Conservation (phyloP, 1,284 basidiomycete species). For the Microbotryum lychnidis-dioicae region DNA sequence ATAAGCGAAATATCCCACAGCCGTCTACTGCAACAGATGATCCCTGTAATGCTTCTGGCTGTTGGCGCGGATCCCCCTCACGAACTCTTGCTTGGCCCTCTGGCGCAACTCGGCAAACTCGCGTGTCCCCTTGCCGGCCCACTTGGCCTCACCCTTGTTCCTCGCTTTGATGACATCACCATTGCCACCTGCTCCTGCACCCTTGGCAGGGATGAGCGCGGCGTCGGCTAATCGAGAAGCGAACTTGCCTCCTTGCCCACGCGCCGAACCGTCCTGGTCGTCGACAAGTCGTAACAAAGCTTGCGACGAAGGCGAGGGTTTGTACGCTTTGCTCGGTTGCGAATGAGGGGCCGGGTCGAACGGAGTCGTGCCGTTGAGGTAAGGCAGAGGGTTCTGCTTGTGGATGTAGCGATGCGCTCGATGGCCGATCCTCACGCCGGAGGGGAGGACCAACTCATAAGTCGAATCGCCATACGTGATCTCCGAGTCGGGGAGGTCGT, state of each 20-base stretch:
- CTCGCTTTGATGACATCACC: slow-evolving; percentile 79
- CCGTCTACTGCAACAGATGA: not conserved
- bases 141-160: slow-evolving; percentile 85
- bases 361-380: slow-evolving; percentile 22
- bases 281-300: slow-evolving; percentile 20
- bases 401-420: slow-evolving; percentile 81
- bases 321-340: slow-evolving; percentile 8
- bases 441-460: slow-evolving; percentile 88
- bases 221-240: slow-evolving; percentile 15
- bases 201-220: slow-evolving; percentile 65
- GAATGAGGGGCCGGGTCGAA: slow-evolving; percentile 27
- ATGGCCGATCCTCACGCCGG: slow-evolving; percentile 85
- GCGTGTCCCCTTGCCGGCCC: slow-evolving; percentile 79
- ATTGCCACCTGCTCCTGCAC: slow-evolving; percentile 72
- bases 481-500: slow-evolving; percentile 18
- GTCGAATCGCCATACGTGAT: slow-evolving; percentile 44
- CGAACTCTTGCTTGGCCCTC: slow-evolving; percentile 10
- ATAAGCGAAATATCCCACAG: not conserved
- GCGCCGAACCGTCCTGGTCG: not conserved
- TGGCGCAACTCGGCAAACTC: slow-evolving; percentile 61
- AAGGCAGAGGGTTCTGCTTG: slow-evolving; percentile 60
- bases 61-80: slow-evolving; percentile 21
- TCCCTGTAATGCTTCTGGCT: slow-evolving; percentile 21
- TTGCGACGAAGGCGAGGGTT: slow-evolving; percentile 25
- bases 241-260: slow-evolving; percentile 9